Evolutionary conservation across 129 eudicot species (phyloP), one percentile per base, ranked within the genome.

Genomic region (Lonicera japonica): DNA sequence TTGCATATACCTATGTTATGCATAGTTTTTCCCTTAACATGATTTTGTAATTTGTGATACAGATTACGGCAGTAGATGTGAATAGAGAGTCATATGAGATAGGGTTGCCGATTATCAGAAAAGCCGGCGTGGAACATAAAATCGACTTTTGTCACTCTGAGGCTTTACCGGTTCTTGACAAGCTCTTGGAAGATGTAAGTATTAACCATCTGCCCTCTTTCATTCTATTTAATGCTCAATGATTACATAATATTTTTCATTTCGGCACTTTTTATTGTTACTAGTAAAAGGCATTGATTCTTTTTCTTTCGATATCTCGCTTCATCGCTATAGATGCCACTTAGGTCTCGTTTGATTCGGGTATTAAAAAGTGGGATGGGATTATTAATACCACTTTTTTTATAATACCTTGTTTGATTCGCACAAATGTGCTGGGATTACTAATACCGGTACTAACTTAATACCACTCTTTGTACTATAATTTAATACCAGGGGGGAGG

Each of bases 111-210:
- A 22, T 62, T 8, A 67, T 74, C 18, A 59, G 29, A 61, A 67
- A 74, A 20, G 73, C 73, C 16, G 74, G 79, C 9, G 73, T 74
- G 14, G 55, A 53, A 15, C 73, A 67, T 74, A 67, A 74, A 38
- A 74, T 74, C 58, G 56, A 74, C 20, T 74, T 52, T 54, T 39
- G 60, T 8, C 58, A 67, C 21, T 61, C 73, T 12, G 58, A 17
- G 41, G 80, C 80, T 41, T 52, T 61, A 12, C 66, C 70, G 1
- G 62, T 40, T 38, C 75, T 75, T 17, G 66, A 75, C 22, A 29
- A 69, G 56, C 62, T 75, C 18, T 25, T 68, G 45, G 48, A 63
- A 61, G 43, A 75, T 34, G 80, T 75, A 24, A 75, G 80, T 9
- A 13, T 66, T 23, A 50, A 5, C 7, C 12, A 8, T 40, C 12